phyloP scores from a whole-genome alignment of 306 rosid genomes.

The Trichosanthes cucumerina region DNA sequence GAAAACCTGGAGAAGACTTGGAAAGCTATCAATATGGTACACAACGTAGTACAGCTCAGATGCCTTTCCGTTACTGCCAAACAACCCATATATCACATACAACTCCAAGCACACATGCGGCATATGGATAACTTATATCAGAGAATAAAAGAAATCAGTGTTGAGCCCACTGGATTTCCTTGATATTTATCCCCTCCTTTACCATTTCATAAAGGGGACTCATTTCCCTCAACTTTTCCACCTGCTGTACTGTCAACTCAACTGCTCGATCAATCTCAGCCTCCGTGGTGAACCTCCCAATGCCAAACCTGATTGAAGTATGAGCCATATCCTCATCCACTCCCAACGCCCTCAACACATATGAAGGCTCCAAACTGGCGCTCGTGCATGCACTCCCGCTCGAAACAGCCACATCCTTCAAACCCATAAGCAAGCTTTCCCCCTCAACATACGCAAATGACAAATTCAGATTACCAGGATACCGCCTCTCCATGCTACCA shows the following conservation, averaged over 20 bases:
- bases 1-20: background rate
- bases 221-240: slow-evolving; percentile 89
- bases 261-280: slow-evolving; percentile 78
- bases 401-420: slow-evolving; percentile 96
- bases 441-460: slow-evolving; percentile 87
- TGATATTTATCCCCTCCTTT: slow-evolving; percentile 74
- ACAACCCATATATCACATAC: background rate
- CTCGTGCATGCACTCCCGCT: slow-evolving; percentile 98
- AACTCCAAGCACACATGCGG: background rate
- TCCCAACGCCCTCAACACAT: slow-evolving; percentile 89
- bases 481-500: slow-evolving; percentile 78
- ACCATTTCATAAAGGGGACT: slow-evolving; percentile 97
- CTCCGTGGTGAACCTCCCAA: slow-evolving; percentile 89
- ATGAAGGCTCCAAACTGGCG: slow-evolving; percentile 94
- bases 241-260: slow-evolving; percentile 64
- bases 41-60: slow-evolving; percentile 3
- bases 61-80: background rate
- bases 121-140: background rate
- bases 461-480: slow-evolving; percentile 66
- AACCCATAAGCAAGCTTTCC: slow-evolving; percentile 91
- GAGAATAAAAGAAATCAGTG: slow-evolving; percentile 29
- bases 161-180: slow-evolving; percentile 83
- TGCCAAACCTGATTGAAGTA: slow-evolving; percentile 90
- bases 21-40: background rate
- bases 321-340: slow-evolving; percentile 99